Percentiles rank a stretch among this genome's conserved stretches.
These are phyloP conservation scores for Backusella tarrabulga DNA, from an alignment of 192 early-diverging fungal species.

Conservation along the genomic window DNA sequence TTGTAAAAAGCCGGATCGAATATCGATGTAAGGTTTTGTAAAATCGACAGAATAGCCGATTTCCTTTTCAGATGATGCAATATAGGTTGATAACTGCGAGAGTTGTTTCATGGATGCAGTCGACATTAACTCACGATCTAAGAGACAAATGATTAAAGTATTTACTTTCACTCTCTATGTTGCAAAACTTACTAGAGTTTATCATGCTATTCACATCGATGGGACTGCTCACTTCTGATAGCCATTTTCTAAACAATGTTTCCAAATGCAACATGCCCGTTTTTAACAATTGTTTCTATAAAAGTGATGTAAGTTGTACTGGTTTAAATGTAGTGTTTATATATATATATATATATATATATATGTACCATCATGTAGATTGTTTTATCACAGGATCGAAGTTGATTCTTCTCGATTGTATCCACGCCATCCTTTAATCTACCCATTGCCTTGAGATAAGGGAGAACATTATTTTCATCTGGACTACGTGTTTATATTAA, in stretches of 20 bases:
- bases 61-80: conserved; percentile 47
- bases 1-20: conserved; percentile 61
- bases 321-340: not conserved
- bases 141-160: no score
- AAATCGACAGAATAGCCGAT: conserved; percentile 51
- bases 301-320: no score
- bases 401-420: conserved; percentile 29
- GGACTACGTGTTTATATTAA: conserved; percentile 39
- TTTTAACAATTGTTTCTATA: conserved; percentile 47
- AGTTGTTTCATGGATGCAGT: conserved; percentile 29
- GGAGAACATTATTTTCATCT: conserved; percentile 48
- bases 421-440: conserved; percentile 51
- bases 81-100: conserved; percentile 46
- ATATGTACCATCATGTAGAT: conserved; percentile 40
- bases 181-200: conserved; percentile 13
- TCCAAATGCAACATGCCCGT: conserved; percentile 58
- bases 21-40: conserved; percentile 63
- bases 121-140: conserved; percentile 17
- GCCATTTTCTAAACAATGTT: conserved; percentile 51
- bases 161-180: no score
- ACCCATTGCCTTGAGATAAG: conserved; percentile 60
- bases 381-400: conserved; percentile 44
- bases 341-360: not conserved
- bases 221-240: conserved; percentile 41
- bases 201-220: conserved; percentile 36